Evolutionary conservation across 164 flowering plant genomes (phyloP).

Genomic region (Macadamia integrifolia): DNA sequence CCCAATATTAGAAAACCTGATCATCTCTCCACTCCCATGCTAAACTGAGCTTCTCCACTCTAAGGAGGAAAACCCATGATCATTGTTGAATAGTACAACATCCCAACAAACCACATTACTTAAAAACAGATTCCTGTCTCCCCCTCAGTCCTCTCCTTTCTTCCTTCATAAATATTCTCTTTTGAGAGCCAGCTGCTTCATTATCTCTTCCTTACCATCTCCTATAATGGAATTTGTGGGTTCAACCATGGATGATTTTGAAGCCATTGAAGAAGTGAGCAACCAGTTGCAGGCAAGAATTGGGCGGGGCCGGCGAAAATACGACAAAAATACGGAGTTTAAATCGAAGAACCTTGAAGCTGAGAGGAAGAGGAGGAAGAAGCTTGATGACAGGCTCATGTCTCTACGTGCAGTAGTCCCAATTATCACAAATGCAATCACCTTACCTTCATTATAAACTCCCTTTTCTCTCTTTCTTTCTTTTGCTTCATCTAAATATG

Average conservation of each 20-base stretch:
- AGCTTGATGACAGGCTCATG: constrained; percentile 49
- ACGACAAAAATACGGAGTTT: constrained; percentile 16
- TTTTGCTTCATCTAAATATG: not conserved
- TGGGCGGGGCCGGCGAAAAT: not conserved
- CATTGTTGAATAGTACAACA: not conserved
- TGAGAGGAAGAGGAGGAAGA: constrained; percentile 65
- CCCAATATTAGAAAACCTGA: too few species aligned
- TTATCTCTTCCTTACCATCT: not conserved
- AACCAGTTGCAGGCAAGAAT: not conserved
- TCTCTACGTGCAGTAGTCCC: constrained; percentile 70
- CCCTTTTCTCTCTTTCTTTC: too few species aligned
- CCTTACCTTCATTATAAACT: not conserved
- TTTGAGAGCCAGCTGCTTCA: not conserved
- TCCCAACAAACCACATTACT: not conserved
- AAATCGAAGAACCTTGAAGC: constrained; percentile 74
- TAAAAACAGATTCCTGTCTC: not conserved
- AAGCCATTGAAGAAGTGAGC: not conserved
- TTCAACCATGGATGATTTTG: not conserved
- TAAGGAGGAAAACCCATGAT: not conserved
- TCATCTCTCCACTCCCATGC: not conserved
- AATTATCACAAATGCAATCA: constrained; percentile 65
- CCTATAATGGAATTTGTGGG: not conserved
- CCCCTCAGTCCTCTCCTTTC: not conserved
- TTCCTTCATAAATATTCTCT: not conserved
- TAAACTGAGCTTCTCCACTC: not conserved